These are phyloP conservation scores for Candida glucosophila DNA, from an alignment of 1,139 yeast species.

Conservation along the genomic window DNA sequence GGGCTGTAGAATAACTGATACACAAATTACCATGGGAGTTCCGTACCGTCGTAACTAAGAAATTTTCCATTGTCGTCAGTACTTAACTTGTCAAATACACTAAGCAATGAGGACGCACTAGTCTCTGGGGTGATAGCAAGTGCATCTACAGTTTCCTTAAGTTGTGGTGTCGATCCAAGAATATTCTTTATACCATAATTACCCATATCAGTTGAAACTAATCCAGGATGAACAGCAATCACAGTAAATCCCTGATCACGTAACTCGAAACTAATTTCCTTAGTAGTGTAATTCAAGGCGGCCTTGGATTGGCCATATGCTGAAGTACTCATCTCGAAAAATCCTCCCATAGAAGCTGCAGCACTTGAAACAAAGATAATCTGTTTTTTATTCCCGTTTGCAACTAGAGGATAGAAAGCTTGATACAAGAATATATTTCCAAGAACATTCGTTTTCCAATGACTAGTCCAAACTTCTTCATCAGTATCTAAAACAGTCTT, in stretches of 20 bases:
- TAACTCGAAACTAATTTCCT: slow-evolving; percentile 13
- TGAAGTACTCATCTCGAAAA: slow-evolving; percentile 8
- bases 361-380: slow-evolving; percentile 16
- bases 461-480: slow-evolving; percentile 10
- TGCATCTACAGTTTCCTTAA: slow-evolving; percentile 1
- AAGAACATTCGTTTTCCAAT: slow-evolving; percentile 17
- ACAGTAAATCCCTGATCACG: slow-evolving; percentile 14
- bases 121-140: slow-evolving; percentile 5
- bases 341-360: slow-evolving; percentile 13
- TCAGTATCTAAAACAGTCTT: slow-evolving; percentile 5
- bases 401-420: slow-evolving; percentile 15
- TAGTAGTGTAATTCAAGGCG: slow-evolving; percentile 16
- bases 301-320: slow-evolving; percentile 25
- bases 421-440: slow-evolving; percentile 22
- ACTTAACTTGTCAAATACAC: slow-evolving; percentile 4
- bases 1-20: too few relatives aligned
- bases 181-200: slow-evolving; percentile 2
- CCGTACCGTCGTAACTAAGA: slow-evolving; percentile 7
- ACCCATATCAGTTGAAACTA: slow-evolving; percentile 18
- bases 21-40: slow-evolving; percentile 4
- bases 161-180: slow-evolving; percentile 1
- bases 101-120: slow-evolving; percentile 4
- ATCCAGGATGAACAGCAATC: slow-evolving; percentile 23
- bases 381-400: slow-evolving; percentile 12
- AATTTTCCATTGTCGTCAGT: slow-evolving; percentile 6